phyloP scores from a whole-genome alignment of 148 eudicot species.

The Silene latifolia region DNA sequence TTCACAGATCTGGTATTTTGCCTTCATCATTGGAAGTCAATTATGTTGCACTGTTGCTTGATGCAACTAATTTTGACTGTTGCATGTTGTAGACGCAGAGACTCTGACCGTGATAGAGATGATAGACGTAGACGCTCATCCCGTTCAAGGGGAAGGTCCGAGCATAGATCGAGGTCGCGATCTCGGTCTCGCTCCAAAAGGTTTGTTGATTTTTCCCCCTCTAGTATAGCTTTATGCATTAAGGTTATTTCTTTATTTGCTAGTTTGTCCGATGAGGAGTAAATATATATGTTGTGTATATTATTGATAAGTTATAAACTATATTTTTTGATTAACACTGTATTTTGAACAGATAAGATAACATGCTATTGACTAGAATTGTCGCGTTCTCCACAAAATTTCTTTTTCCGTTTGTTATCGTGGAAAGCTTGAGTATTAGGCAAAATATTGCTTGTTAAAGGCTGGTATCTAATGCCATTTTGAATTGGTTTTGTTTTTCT shows the following conservation, averaged over 20 bases:
- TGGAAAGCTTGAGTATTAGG: background rate
- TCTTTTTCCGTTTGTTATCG: background rate
- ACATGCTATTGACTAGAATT: background rate
- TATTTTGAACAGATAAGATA: background rate
- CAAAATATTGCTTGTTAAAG: background rate
- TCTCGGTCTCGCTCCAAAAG: slow-evolving; percentile 88
- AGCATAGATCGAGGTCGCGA: slow-evolving; percentile 50
- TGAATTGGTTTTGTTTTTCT: slow-evolving; percentile 10
- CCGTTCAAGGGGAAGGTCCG: slow-evolving; percentile 60
- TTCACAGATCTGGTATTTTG: background rate
- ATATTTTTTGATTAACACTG: background rate
- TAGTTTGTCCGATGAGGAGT: background rate
- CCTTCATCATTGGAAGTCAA: background rate
- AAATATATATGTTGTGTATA: background rate
- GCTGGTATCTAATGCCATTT: background rate
- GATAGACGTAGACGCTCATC: slow-evolving; percentile 59
- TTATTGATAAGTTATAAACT: background rate
- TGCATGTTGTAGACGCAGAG: slow-evolving; percentile 56
- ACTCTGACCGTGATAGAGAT: slow-evolving; percentile 72
- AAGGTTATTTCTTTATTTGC: background rate
- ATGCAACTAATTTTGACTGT: background rate
- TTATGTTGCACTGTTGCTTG: background rate
- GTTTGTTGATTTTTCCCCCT: slow-evolving; percentile 26
- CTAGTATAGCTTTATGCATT: background rate
- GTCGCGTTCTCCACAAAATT: background rate